Evolutionary conservation across 345 rosid species (phyloP).

Genomic region (Rubroshorea leprosula): DNA sequence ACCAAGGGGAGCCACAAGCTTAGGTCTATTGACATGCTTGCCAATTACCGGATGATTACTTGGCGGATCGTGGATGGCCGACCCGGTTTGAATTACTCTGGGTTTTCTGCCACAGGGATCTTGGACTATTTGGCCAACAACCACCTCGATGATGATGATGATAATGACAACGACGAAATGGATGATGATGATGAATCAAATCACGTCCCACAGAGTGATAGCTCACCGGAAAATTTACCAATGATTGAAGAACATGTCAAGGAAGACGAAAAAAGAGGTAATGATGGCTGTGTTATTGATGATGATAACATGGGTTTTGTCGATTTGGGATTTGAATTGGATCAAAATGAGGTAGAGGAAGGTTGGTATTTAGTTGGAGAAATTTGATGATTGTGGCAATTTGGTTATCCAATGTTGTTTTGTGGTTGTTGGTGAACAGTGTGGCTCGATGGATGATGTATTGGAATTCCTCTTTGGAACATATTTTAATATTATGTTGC

Average conservation of each 20-base stretch:
- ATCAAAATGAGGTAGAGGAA: slow-evolving; percentile 40
- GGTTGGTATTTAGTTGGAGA: slow-evolving; percentile 52
- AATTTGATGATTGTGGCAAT: slow-evolving; percentile 26
- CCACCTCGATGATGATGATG: background rate
- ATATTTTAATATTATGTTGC: no score
- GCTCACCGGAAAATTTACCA: no score
- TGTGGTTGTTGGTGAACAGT: no score
- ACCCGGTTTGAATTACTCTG: slow-evolving; percentile 24
- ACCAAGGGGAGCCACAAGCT: slow-evolving; percentile 53
- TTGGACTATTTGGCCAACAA: slow-evolving; percentile 33
- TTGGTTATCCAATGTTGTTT: no score
- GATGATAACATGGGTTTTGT: background rate
- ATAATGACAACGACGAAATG: slow-evolving; percentile 18
- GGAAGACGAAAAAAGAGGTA: background rate
- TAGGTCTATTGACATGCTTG: slow-evolving; percentile 35
- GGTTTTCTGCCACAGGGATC: slow-evolving; percentile 49
- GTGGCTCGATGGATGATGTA: no score
- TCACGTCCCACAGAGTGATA: background rate
- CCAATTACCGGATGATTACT: slow-evolving; percentile 28
- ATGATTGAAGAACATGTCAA: background rate
- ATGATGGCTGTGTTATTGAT: slow-evolving; percentile 15
- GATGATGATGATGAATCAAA: background rate
- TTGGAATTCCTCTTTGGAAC: no score
- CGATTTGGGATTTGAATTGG: slow-evolving; percentile 36
- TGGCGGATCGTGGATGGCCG: slow-evolving; percentile 38